Evolutionary conservation across 176 grass and related monocot species (phyloP).

Genomic region (Phoenix roebelenii): DNA sequence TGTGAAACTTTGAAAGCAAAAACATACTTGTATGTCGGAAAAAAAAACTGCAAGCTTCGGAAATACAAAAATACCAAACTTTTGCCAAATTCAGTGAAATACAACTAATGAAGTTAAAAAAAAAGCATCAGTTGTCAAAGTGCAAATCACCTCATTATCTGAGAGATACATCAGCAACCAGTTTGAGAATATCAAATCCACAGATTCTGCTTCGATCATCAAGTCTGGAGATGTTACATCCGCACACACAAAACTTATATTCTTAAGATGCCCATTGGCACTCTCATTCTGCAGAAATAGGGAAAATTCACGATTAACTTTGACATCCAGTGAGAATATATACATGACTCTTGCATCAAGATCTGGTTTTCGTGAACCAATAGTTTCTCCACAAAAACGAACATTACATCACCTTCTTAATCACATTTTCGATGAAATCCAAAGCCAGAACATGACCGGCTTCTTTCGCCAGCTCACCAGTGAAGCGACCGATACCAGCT

Average conservation of each 20-base stretch:
- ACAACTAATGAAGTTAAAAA: no score
- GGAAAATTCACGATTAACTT: no score
- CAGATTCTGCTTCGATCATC: slow-evolving; percentile 58
- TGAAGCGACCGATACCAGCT: slow-evolving; percentile 89
- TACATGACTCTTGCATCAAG: background rate
- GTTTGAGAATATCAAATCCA: slow-evolving; percentile 97
- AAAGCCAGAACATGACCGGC: slow-evolving; percentile 76
- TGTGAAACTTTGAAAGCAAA: no score
- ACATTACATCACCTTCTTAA: slow-evolving; percentile 66
- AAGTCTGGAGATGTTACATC: slow-evolving; percentile 70
- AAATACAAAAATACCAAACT: no score
- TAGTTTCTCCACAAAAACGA: background rate
- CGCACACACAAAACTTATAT: slow-evolving; percentile 76
- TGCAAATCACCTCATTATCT: slow-evolving; percentile 61
- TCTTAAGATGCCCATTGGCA: slow-evolving; percentile 74
- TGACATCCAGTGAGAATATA: no score
- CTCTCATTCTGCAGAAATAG: slow-evolving; percentile 65
- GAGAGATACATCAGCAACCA: slow-evolving; percentile 96
- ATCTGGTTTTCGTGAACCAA: background rate
- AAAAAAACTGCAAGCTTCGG: no score
- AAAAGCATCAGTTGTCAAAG: no score
- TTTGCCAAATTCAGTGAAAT: no score
- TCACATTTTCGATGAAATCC: slow-evolving; percentile 96
- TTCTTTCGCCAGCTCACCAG: slow-evolving; percentile 79
- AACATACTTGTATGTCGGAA: no score